A percentile compares a stretch with the other conserved stretches of the same genome.
Conservation (phyloP, 2,329 filamentous ascomycete genomes). For the Pseudogymnoascus sp. region DNA sequence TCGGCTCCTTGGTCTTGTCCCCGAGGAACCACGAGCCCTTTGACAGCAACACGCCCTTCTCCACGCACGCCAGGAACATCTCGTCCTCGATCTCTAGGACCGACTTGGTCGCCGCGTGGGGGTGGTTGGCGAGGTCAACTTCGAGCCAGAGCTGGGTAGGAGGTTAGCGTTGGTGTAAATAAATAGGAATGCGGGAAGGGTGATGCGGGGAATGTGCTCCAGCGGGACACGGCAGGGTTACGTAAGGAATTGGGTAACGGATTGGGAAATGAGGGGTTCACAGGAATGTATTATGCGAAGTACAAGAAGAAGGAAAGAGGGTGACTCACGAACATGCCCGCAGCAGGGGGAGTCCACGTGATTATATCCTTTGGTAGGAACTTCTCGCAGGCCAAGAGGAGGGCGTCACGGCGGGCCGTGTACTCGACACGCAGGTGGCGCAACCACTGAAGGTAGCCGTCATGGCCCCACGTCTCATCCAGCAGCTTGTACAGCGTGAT, state of each 20-base stretch:
- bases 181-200: background rate
- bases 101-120: conserved; percentile 44
- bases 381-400: conserved; percentile 73
- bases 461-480: conserved; percentile 90
- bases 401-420: conserved; percentile 66
- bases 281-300: background rate
- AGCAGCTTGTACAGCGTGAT: conserved; percentile 80
- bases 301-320: background rate
- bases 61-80: conserved; percentile 72
- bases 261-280: background rate
- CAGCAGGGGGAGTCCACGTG: conserved; percentile 70
- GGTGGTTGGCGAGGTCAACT: conserved; percentile 61
- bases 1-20: conserved; percentile 51
- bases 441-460: conserved; percentile 83
- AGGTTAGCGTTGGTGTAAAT: conserved; percentile 11
- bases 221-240: background rate
- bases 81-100: conserved; percentile 71
- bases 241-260: background rate
- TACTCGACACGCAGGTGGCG: conserved; percentile 76
- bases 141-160: conserved; percentile 60
- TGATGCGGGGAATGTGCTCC: background rate
- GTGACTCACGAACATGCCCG: conserved; percentile 89
- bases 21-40: conserved; percentile 77
- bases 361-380: conserved; percentile 68
- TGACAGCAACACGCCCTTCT: conserved; percentile 71